phyloP scores from a whole-genome alignment of 2,329 filamentous ascomycete genomes.

The Exophiala sp. region DNA sequence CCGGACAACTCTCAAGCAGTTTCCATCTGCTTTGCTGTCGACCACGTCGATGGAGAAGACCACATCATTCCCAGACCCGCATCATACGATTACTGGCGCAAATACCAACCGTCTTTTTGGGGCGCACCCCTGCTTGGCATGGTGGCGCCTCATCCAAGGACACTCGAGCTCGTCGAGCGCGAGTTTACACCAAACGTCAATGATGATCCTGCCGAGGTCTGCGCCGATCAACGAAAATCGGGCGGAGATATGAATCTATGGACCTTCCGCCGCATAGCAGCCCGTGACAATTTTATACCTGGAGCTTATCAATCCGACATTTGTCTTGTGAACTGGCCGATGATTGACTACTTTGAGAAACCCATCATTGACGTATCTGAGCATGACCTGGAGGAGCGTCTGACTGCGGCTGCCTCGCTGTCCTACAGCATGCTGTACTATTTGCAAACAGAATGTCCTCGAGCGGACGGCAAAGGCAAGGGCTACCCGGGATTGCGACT shows the following conservation, averaged over 20 bases:
- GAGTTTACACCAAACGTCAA: conserved; percentile 2
- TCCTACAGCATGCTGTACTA: conserved; percentile 10
- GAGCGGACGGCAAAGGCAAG: neutral
- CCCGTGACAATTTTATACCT: conserved; percentile 1
- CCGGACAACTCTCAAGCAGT: conserved; percentile 5
- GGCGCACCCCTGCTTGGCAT: conserved; percentile 1
- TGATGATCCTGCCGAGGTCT: conserved; percentile 1
- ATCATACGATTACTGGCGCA: conserved; percentile 7
- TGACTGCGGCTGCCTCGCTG: neutral
- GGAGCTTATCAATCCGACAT: conserved; percentile 6
- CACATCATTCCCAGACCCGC: conserved; percentile 3
- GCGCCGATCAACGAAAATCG: conserved; percentile 1
- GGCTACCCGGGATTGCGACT: conserved; percentile 5
- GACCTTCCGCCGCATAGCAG: conserved; percentile 6
- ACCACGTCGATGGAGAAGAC: conserved; percentile 2
- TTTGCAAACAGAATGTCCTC: conserved; percentile 4
- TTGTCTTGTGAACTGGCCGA: conserved; percentile 6
- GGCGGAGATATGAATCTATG: conserved; percentile 7
- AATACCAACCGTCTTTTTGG: conserved; percentile 4
- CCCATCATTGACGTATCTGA: conserved; percentile 4
- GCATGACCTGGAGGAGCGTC: neutral
- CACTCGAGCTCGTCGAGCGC: neutral
- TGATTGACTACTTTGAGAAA: conserved; percentile 6
- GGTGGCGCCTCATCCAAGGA: conserved; percentile 1
- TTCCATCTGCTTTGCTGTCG: conserved; percentile 6